Evolutionary conservation across 345 rosid species (phyloP).

Genomic region (Eucalyptus dawsonii): DNA sequence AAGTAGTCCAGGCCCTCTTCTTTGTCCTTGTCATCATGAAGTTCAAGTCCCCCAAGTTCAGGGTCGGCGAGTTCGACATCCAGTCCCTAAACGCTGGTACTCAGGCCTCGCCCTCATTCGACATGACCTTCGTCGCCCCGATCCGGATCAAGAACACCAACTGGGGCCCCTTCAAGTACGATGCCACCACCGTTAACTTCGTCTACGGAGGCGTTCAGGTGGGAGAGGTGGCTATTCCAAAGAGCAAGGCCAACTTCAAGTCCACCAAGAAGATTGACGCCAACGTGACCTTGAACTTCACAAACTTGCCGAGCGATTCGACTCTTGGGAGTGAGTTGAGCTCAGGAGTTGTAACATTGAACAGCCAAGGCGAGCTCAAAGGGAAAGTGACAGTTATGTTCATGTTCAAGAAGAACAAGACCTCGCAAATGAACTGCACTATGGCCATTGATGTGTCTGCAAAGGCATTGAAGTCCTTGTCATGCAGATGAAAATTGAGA

Average conservation of each 20-base stretch:
- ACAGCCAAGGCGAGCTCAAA: neutral
- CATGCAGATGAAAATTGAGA: neutral
- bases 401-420: neutral
- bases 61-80: neutral
- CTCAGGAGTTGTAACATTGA: neutral
- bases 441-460: neutral
- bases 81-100: neutral
- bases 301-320: neutral
- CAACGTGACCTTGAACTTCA: neutral
- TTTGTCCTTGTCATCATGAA: slow-evolving; percentile 1
- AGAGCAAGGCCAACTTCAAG: slow-evolving; percentile 1
- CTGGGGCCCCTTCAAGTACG: slow-evolving; percentile 8
- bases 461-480: neutral
- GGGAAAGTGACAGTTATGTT: neutral
- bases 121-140: neutral
- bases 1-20: neutral
- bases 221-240: neutral
- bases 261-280: neutral
- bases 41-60: slow-evolving; percentile 4
- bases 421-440: slow-evolving; percentile 1
- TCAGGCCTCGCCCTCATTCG: neutral
- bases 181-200: neutral
- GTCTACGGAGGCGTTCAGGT: neutral
- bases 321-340: neutral
- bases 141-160: slow-evolving; percentile 10